Evolutionary conservation across 2,329 filamentous ascomycete genomes (phyloP).

Genomic region (Ascochyta lentis): DNA sequence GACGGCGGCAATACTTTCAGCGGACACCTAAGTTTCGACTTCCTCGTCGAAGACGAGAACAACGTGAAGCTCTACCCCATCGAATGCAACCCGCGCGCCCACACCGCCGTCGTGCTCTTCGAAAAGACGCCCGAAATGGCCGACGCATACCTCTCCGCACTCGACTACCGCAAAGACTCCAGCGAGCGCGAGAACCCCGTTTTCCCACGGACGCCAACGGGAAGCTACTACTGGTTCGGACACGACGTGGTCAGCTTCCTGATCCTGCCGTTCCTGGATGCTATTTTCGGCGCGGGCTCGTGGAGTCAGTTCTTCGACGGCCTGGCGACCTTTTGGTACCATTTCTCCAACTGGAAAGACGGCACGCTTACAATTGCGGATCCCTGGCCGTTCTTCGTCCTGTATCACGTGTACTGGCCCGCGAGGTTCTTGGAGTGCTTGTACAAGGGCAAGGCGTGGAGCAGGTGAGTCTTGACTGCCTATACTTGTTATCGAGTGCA

Average conservation of each 20-base stretch:
- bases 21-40: conserved; percentile 76
- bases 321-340: conserved; percentile 46
- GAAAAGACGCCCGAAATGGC: conserved; percentile 38
- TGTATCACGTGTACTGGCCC: conserved; percentile 63
- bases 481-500: not conserved
- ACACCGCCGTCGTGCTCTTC: conserved; percentile 72
- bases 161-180: conserved; percentile 25
- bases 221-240: conserved; percentile 68
- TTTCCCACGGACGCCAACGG: conserved; percentile 29
- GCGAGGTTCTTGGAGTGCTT: conserved; percentile 58
- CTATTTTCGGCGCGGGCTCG: conserved; percentile 24
- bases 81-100: conserved; percentile 73
- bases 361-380: conserved; percentile 59
- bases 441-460: conserved; percentile 62
- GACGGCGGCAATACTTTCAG: conserved; percentile 62
- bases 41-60: conserved; percentile 61
- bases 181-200: conserved; percentile 20
- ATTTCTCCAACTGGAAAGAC: conserved; percentile 57
- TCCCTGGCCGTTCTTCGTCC: conserved; percentile 58
- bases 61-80: conserved; percentile 65
- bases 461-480: conserved; percentile 30
- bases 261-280: conserved; percentile 44
- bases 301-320: conserved; percentile 31
- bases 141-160: conserved; percentile 36
- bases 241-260: conserved; percentile 67